Evolutionary conservation across 2,329 filamentous ascomycete species (phyloP), one percentile per base, ranked within the genome.

Genomic region (Ophiostoma tasmaniense): DNA sequence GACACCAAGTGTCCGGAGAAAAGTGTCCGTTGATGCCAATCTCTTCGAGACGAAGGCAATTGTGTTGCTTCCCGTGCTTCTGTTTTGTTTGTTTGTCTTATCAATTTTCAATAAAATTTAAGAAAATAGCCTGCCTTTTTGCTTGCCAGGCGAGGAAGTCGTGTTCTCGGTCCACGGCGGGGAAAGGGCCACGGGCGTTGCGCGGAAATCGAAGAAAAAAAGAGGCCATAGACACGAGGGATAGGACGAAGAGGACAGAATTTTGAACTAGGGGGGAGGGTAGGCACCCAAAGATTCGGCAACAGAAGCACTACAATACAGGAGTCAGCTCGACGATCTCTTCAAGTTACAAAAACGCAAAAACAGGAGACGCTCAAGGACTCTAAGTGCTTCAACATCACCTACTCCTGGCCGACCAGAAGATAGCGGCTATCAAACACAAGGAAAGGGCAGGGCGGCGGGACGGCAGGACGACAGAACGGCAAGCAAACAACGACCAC

Each of bases 21-120:
- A 42, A 69, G n/a, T 22, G 64, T 68, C 66, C 66, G 67, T 68
- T 66, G 67, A 66, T 65, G 64, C 33, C 50, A 66, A 66, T 70
- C 64, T 37, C 62, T 45, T 28, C 50, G 42, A 5, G 22, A 33
- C 20, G 35, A 37, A 64, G 35, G 39, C 25, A 39, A 20, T 22
- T 30, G 14, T 17, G 25, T 42, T 42, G 8, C 17, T 69, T 59
- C 55, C 35, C 33, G 11, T 39, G 35, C 67, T 66, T 66, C 20
- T 22, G 55, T 17, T 33, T 33, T 68, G 30, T 39, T 42, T 25
- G 39, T 59, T 69, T 69, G 45, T 25, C 66, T 66, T 17, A 30
- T 61, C 30, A 13, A 28, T 33, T 33, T 11, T 20, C 22, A 30
- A 55, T 55, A 55, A 30, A 61, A 61, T 17, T 61, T 30, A 30